These are phyloP conservation scores for Astragalus glycyphyllos DNA, from an alignment of 306 rosid species.

Conservation along the genomic window DNA sequence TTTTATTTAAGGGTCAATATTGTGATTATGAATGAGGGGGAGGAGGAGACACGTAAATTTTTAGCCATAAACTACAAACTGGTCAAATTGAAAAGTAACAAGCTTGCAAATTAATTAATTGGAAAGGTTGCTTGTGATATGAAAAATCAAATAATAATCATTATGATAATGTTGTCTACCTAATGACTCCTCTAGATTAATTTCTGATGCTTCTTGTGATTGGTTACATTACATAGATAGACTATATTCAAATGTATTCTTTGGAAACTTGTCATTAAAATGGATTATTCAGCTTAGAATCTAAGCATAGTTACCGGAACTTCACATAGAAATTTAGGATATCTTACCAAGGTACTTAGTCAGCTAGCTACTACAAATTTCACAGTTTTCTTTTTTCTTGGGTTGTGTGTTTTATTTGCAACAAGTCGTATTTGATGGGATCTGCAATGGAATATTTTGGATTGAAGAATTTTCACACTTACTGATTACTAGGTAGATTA, in stretches of 20 bases:
- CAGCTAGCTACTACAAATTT: slow-evolving; percentile 15
- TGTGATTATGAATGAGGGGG: neutral
- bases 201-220: slow-evolving; percentile 32
- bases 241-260: too few relatives aligned
- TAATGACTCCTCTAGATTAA: slow-evolving; percentile 26
- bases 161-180: slow-evolving; percentile 38
- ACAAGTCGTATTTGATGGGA: neutral
- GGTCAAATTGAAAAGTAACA: slow-evolving; percentile 27
- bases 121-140: slow-evolving; percentile 23
- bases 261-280: slow-evolving; percentile 24
- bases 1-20: neutral
- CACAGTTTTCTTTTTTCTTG: neutral
- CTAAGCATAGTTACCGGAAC: slow-evolving; percentile 30
- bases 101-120: slow-evolving; percentile 32
- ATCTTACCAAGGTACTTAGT: slow-evolving; percentile 19
- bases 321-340: slow-evolving; percentile 18
- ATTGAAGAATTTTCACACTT: slow-evolving; percentile 11
- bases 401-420: neutral
- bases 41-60: neutral
- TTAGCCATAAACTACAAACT: slow-evolving; percentile 21
- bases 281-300: slow-evolving; percentile 21
- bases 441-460: neutral
- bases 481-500: neutral
- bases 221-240: too few relatives aligned
- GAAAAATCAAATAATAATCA: slow-evolving; percentile 41